Evolutionary conservation across 139 green algal species (phyloP), one percentile per base, ranked within the genome.

Genomic region (Chlorella sp.): DNA sequence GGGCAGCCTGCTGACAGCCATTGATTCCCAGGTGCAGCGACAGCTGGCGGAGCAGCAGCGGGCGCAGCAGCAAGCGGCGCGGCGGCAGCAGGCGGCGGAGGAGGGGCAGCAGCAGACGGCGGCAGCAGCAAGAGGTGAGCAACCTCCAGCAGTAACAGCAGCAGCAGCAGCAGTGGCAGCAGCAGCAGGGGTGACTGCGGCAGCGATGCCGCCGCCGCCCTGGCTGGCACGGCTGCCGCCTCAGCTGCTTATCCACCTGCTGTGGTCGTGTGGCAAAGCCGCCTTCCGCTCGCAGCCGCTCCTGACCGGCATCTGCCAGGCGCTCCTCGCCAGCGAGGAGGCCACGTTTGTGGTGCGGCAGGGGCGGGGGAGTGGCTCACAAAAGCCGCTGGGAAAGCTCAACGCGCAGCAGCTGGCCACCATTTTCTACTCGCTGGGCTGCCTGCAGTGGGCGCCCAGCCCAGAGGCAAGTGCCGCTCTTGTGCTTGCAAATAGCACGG

Each of bases 261-360:
- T 86, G 76, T 90, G 86, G 86, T 61, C 39, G 24, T 78, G 53
- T 14, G 78, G 26, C 77, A 85, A 83, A 60, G 77, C 61, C 18
- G 37, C 36, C 30, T 76, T 64, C 37, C 60, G 61, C 60, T 90
- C 86, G 4, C 9, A 30, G 60, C 77, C 77, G 37, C 57, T 90
- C 57, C 86, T 86, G 75, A 5, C 32, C 28, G 85, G 42, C 68
- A 82, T 87, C 14, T 77, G 66, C 34, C 21, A 26, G 22, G 30
- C 84, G 12, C 42, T 48, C 18, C 40, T 71, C 68, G 39, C 18
- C 16, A 64, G 84, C 42, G 36, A 26, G n/a, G 57, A 22, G 40
- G 64, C 60, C 36, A 53, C n/a, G 26, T 28, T 19, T 40, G 61
- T 16, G 7, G 30, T 21, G 75, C 12, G 14, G 75, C 34, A 21